Conservation (phyloP, 129 eudicot species). For the Chrysanthemum seticuspe region DNA sequence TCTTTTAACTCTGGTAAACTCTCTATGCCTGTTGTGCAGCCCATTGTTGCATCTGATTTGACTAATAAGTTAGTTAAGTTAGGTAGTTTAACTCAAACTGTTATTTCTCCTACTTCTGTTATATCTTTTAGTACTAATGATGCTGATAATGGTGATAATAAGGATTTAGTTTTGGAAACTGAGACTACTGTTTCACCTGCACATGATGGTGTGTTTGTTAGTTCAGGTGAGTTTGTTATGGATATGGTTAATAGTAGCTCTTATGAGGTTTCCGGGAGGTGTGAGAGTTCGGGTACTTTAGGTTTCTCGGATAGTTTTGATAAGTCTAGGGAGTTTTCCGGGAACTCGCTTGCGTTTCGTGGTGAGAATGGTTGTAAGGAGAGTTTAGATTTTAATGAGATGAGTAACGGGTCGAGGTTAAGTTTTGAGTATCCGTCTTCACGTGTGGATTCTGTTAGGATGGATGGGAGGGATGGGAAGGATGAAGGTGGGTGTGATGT, state of each 20-base stretch:
- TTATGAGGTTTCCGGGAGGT: slow-evolving; percentile 51
- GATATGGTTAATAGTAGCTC: slow-evolving; percentile 28
- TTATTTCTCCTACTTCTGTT: slow-evolving; percentile 79
- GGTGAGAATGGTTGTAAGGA: slow-evolving; percentile 52
- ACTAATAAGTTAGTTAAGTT: slow-evolving; percentile 53
- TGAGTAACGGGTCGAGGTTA: slow-evolving; percentile 63
- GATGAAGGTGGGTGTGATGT: slow-evolving; percentile 43
- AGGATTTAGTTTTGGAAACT: slow-evolving; percentile 51
- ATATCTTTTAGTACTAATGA: slow-evolving; percentile 38
- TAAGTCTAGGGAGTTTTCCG: slow-evolving; percentile 69
- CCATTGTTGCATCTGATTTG: slow-evolving; percentile 55
- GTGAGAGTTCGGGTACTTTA: slow-evolving; percentile 72
- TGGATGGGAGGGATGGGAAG: slow-evolving; percentile 10
- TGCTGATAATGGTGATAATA: slow-evolving; percentile 37
- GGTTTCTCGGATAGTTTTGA: slow-evolving; percentile 80
- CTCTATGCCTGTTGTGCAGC: slow-evolving; percentile 79
- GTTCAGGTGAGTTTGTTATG: slow-evolving; percentile 32
- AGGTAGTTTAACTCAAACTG: slow-evolving; percentile 32
- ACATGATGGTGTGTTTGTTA: slow-evolving; percentile 47
- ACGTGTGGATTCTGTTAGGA: slow-evolving; percentile 48
- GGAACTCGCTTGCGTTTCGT: slow-evolving; percentile 50
- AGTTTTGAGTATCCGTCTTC: slow-evolving; percentile 84
- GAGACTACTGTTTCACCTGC: slow-evolving; percentile 58
- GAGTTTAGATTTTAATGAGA: slow-evolving; percentile 52
- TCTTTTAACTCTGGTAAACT: slow-evolving; percentile 41